Percentiles rank a stretch among this genome's conserved stretches.
These are phyloP conservation scores for Kodamaea lidongshanica DNA, from an alignment of 805 yeast species.

Conservation along the genomic window DNA sequence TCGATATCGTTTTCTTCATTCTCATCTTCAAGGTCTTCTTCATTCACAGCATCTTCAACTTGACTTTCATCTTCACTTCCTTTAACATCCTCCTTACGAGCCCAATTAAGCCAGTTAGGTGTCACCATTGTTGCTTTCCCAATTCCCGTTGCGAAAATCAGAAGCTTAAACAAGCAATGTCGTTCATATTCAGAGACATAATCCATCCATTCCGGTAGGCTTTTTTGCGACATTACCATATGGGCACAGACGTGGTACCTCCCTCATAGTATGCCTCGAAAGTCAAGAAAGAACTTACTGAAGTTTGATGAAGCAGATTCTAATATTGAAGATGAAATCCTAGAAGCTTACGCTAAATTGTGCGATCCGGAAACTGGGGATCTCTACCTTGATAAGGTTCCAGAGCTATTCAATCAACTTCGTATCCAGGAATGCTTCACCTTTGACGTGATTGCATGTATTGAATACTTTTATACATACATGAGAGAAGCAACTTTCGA, in stretches of 20 bases:
- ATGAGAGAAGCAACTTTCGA: constrained; percentile 9
- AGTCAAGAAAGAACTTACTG: constrained; percentile 1
- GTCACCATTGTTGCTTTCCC: not conserved
- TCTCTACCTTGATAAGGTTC: constrained; percentile 22
- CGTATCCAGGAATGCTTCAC: constrained; percentile 28
- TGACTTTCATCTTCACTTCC: too few relatives aligned
- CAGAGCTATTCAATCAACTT: constrained; percentile 18
- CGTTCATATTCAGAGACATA: too few relatives aligned
- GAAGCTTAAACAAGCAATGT: constrained; percentile 1
- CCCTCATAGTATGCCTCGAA: constrained; percentile 2
- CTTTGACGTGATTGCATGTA: constrained; percentile 24
- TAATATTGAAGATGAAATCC: constrained; percentile 29
- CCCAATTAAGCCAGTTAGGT: not conserved
- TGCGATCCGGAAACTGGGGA: constrained; percentile 21
- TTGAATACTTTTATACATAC: constrained; percentile 30
- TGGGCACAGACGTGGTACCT: not conserved
- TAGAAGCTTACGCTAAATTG: constrained; percentile 24
- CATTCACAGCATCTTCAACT: not conserved
- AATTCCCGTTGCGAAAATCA: not conserved
- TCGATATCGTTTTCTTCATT: constrained; percentile 10
- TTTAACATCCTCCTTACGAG: not conserved
- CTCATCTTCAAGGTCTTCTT: constrained; percentile 1
- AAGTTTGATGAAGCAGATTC: constrained; percentile 14
- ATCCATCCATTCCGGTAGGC: too few relatives aligned
- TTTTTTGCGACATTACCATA: too few relatives aligned